Conservation (phyloP, 495 filamentous ascomycete species). For the Xylaria castorea region DNA sequence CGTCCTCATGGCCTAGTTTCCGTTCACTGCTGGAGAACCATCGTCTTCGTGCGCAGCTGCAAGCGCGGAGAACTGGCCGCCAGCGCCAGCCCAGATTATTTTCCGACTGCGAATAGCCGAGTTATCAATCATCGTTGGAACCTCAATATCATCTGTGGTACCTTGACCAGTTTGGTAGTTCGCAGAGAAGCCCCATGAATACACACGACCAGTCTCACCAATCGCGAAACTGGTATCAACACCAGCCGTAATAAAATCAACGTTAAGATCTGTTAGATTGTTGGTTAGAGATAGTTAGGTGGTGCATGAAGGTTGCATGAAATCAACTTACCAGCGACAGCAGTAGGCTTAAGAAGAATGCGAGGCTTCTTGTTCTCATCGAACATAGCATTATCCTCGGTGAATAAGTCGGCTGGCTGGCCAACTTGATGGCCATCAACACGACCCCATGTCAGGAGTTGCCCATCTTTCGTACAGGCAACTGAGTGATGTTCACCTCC, state of each 20-base stretch:
- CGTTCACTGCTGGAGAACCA: constrained; percentile 6
- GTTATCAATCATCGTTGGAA: constrained; percentile 65
- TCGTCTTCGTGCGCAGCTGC: constrained; percentile 37
- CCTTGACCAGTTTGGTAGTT: constrained; percentile 71
- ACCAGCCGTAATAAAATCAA: constrained; percentile 50
- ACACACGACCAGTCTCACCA: constrained; percentile 60
- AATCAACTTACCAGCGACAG: constrained; percentile 44
- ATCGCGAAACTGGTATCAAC: constrained; percentile 66
- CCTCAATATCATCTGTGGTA: constrained; percentile 58
- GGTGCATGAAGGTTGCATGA: not conserved
- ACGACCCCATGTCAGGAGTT: constrained; percentile 69
- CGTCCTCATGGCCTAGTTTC: not conserved
- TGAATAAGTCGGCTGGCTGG: constrained; percentile 51
- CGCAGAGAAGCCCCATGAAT: constrained; percentile 72
- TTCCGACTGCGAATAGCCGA: constrained; percentile 60
- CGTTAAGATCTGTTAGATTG: constrained; percentile 31
- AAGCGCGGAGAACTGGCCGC: constrained; percentile 68
- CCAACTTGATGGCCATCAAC: constrained; percentile 66
- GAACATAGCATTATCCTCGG: constrained; percentile 62
- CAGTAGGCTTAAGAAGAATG: constrained; percentile 62
- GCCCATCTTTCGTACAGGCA: constrained; percentile 61
- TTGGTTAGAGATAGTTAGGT: constrained; percentile 25
- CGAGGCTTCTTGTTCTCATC: constrained; percentile 61
- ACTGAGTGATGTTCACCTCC: constrained; percentile 71
- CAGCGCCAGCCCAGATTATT: constrained; percentile 63